Base-by-base conservation (phyloP, 129 eudicot genomes). In the Chrysanthemum makinoi region DNA sequence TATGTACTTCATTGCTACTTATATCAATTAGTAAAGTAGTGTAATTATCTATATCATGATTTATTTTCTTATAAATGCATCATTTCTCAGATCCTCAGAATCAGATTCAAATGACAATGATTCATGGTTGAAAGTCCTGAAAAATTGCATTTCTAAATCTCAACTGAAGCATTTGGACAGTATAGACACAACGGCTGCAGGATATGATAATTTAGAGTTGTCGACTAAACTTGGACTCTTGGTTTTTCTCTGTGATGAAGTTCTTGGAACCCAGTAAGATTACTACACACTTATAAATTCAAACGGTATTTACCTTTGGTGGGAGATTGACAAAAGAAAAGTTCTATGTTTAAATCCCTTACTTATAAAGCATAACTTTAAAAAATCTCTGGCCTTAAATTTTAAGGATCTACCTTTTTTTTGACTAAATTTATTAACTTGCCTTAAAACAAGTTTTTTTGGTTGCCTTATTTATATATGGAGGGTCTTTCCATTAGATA, bases 151-250 rank as follows among this genome's bases (percentile, higher is more conserved):
- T 43, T 78, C 87, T 71, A 82, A 79, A 51, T 90, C 97, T 60
- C 51, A 46, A 48, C 18, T 75, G 49, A 74, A 82, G 67, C 80
- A 76, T 12, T 20, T 80, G 68, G 83, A 76, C 53, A 50, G 18
- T 53, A 59, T 86, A 70, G 84, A 86, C 58, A 43, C 68, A 52
- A 72, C 68, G 52, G 16, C 72, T 78, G 86, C 69, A 46, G 82
- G 77, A 69, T 94, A 83, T 81, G 85, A 84, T 65, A 56, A 68
- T 60, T 69, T 90, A 83, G 75, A 80, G 19, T 80, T 84, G 33
- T 87, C 97, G 8, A 52, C 72, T 62, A 95, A 80, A 82, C 99
- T 95, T 72, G 76, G 56, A 77, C 75, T 94, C 47, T 72, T 95
- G 47, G 73, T 46, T 10, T 76, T 86, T 51, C 77, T 90, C 20